Evolutionary conservation across 106 monocot species (phyloP), one percentile per base, ranked within the genome.

Genomic region (Vanilla planifolia): DNA sequence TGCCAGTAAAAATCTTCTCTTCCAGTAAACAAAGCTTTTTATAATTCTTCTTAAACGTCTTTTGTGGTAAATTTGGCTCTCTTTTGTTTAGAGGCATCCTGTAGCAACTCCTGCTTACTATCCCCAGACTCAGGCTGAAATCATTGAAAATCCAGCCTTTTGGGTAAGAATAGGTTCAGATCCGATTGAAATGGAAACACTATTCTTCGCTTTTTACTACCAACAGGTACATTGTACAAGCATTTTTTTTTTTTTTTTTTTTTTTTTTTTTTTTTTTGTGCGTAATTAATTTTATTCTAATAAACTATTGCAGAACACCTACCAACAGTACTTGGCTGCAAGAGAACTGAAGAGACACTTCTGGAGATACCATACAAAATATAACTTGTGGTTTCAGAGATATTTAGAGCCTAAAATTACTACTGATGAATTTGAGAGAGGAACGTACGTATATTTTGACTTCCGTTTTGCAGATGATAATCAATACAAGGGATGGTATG

Each of bases 201-300:
- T 99, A 45, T 99, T 99, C 65, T 99, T 92, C 80, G 82, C 98
- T 36, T 99, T 99, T 78, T 99, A 99, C 57, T 88, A 88, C 51
- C 98, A 99, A 63, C 98, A 85, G 75, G 98, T 99, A 28, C n/a
- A n/a, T n/a, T n/a, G n/a, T n/a, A n/a, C n/a, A n/a, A n/a, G n/a
- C n/a, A n/a, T n/a, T n/a, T 57, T 4, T 51, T 51, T 7, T 29
- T 60, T 21, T 65, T 24, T 71, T 52, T 45, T 15, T 35, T 58
- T 69, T n/a, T 20, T n/a, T 15, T 43, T 11, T 66, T 5, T 8
- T 5, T 34, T 3, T 24, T 60, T 22, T 20, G 48, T 25, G 22
- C 33, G 24, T 37, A 7, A 6, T 19, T 30, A 25, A 57, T 55
- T 10, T 19, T 26, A 59, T 71, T 26, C 5, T 64, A 39, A 9